Evolutionary conservation across 192 early-diverging fungal genomes (phyloP), one percentile per base, ranked within the genome.

Genomic region (Coemansia furcata): DNA sequence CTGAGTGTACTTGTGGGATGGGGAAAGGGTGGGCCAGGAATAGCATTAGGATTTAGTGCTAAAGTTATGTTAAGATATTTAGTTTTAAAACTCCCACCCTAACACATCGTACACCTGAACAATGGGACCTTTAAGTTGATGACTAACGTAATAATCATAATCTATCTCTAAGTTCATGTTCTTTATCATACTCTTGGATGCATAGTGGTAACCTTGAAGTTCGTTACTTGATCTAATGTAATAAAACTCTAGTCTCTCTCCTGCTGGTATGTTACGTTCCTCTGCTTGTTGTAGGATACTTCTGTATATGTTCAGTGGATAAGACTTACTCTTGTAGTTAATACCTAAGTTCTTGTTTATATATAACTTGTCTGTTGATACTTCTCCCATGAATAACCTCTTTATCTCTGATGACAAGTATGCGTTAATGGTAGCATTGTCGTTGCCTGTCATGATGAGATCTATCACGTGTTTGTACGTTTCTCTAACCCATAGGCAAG

Each of bases 231-330:
- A 47, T 61, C 38, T 60, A 9, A 68, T 50, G 21, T 35, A 68
- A 21, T 68, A 68, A 21, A 36, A 68, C 33, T 68, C 66, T 60
- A 68, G 59, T 68, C 66, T 68, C 44, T 68, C 66, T 49, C 66
- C 66, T 39, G 66, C 21, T 50, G 23, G 14, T 47, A 68, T 59
- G 26, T 47, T 29, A 36, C 66, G 42, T 2, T 60, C 40, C 37
- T 68, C 66, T 60, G 43, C 57, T 4, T 35, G 14, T 1, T 61
- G 29, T 36, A 68, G 29, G 19, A 68, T 21, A 8, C 61, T 60
- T 15, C 30, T 47, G 39, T 38, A 68, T 33, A 68, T 68, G 33
- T 49, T 60, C 36, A 68, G 44, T 11, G 66, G 44, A 44, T 68
- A 68, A 2, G 57, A 36, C 12, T 59, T 29, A 36, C 32, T 44